These are phyloP conservation scores for Marasmius fiardii DNA, from an alignment of 1,284 basidiomycete genomes.

Conservation along the genomic window DNA sequence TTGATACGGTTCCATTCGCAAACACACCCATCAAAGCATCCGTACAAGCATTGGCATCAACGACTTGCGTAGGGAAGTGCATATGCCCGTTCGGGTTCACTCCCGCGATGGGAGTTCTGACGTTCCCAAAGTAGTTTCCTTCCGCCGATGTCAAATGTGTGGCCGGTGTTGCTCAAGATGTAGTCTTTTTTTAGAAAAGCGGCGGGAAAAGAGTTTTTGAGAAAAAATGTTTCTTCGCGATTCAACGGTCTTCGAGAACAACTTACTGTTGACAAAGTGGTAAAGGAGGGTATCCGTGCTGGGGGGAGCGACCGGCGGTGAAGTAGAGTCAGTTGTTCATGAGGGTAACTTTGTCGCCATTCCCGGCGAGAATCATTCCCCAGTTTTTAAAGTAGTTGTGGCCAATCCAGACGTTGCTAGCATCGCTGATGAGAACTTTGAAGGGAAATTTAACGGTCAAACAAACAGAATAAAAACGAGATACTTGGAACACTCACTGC, in stretches of 20 bases:
- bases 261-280: slow-evolving; percentile 8
- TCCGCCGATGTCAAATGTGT: slow-evolving; percentile 25
- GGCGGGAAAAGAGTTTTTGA: background rate
- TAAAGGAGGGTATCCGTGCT: slow-evolving; percentile 5
- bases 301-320: slow-evolving; percentile 3
- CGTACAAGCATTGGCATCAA: slow-evolving; percentile 1
- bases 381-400: slow-evolving; percentile 21
- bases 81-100: slow-evolving; percentile 4
- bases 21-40: background rate
- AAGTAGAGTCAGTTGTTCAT: slow-evolving; percentile 19
- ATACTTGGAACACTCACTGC: background rate
- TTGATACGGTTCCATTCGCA: slow-evolving; percentile 8
- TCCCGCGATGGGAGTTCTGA: slow-evolving; percentile 5
- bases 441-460: background rate
- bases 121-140: slow-evolving; percentile 26
- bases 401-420: slow-evolving; percentile 23
- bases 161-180: slow-evolving; percentile 11
- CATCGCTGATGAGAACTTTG: slow-evolving; percentile 22
- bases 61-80: slow-evolving; percentile 3
- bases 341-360: slow-evolving; percentile 24
- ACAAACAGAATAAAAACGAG: background rate
- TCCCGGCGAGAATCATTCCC: slow-evolving; percentile 20
- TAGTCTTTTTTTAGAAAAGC: background rate
- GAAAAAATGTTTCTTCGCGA: too few relatives aligned
- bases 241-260: background rate